Evolutionary conservation across 441 rosid genomes (phyloP).

Genomic region (Croton laevigatus): DNA sequence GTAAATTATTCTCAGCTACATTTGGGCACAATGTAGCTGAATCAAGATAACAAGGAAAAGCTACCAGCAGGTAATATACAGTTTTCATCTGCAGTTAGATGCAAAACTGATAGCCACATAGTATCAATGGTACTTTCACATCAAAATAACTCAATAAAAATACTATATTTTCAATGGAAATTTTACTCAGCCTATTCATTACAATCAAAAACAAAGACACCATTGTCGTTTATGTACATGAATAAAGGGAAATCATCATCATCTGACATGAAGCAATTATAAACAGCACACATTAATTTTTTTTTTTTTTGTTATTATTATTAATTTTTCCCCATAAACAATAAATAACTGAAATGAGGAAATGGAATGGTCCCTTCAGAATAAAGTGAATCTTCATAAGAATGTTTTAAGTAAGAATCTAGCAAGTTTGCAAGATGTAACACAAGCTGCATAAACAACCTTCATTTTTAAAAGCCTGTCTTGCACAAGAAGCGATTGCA

Average conservation of each 20-base stretch:
- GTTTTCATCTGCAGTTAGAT: constrained; percentile 1
- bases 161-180: neutral
- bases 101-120: neutral
- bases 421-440: neutral
- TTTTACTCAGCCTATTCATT: neutral
- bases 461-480: constrained; percentile 68
- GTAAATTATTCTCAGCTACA: neutral
- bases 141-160: neutral
- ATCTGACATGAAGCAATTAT: neutral
- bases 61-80: neutral
- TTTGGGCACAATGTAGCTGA: neutral
- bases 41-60: neutral
- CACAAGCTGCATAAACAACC: constrained; percentile 37
- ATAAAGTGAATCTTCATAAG: neutral
- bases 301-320: too few species aligned
- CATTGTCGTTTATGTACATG: neutral
- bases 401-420: neutral
- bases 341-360: neutral
- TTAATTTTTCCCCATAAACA: neutral
- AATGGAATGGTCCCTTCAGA: neutral
- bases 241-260: neutral
- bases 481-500: constrained; percentile 89
- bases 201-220: neutral
- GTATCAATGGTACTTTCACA: neutral
- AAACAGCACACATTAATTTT: neutral